Evolutionary conservation across 176 grass and related monocot species (phyloP), one percentile per base, ranked within the genome.

Genomic region (Chloris gayana): DNA sequence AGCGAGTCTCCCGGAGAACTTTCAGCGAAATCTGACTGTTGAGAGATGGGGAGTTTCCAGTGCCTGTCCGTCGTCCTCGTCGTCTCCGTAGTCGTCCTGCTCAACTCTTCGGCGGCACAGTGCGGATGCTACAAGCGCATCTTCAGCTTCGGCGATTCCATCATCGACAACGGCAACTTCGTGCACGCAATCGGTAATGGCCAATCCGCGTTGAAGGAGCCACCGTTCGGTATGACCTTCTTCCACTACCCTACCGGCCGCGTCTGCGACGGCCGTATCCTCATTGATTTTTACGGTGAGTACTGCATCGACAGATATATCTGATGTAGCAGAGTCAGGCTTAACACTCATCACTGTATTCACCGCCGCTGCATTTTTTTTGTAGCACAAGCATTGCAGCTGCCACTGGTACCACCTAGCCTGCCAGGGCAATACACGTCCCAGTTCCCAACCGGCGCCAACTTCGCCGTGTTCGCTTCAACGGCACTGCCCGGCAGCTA

Each of bases 91-190:
- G 9, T 66, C 17, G 9, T 82, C 0, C 38, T 87, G 67, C 51
- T 76, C 61, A 84, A 47, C 25, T 19, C 56, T 9, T 29, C 29
- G 18, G 10, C 24, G 3, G 57, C 3, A 19, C 33, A 30, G 14
- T 83, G 60, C 5, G 9, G 74, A 31, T 87, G 67, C 61, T 76
- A 35, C 34, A 35, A 35, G 34, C 34, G 59, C 74, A 91, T 95
- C 3, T 89, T 95, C 29, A 78, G 37, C 50, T 92, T 95, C 26
- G 93, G 93, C 14, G 93, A 95, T 82, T 95, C 93, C 22, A 69
- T 95, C 60, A 85, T 75, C 22, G 93, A 95, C 53, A 92, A 77
- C 1, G 93, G 93, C 31, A 95, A 97, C 78, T 76, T 64, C 5
- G 74, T 66, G 0, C 11, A 77, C 78, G 0, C 27, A 0, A 41